Conservation (phyloP, 2,329 filamentous ascomycete genomes). For the Fusarium tricinctum region DNA sequence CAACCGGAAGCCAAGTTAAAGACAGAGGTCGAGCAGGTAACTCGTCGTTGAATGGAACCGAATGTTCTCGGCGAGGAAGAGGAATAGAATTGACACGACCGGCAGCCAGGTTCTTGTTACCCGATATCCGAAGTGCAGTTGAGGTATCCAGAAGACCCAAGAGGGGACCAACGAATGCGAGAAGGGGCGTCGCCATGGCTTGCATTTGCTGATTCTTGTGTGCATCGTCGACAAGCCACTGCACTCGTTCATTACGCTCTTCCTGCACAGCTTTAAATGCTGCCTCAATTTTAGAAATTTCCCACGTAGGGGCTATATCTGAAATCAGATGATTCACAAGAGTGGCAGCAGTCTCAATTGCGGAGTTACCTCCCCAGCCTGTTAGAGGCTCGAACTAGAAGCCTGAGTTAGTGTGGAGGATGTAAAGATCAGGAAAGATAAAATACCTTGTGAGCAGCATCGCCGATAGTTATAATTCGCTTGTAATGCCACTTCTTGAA, state of each 20-base stretch:
- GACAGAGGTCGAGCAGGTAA: background rate
- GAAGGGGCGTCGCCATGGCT: background rate
- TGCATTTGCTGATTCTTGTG: background rate
- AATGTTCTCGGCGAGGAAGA: background rate
- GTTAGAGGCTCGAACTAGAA: background rate
- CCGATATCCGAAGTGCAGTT: rapidly evolving
- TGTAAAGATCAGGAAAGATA: rapidly evolving
- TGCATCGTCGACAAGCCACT: slow-evolving; percentile 4
- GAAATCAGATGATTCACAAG: background rate
- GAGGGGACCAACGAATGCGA: background rate
- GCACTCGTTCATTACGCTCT: background rate
- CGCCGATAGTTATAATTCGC: slow-evolving; percentile 8
- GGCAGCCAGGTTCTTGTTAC: background rate
- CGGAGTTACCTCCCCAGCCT: background rate
- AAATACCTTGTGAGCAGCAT: slow-evolving; percentile 22
- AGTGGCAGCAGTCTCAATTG: slow-evolving; percentile 10
- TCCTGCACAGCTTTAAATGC: background rate
- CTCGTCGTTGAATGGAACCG: background rate
- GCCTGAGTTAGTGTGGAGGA: background rate
- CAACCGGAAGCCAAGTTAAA: background rate
- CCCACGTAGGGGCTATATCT: background rate
- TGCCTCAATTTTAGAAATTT: background rate
- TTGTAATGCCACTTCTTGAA: slow-evolving; percentile 22
- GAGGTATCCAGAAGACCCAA: rapidly evolving
- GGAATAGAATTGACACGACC: background rate